A percentile compares a stretch with the other conserved stretches of the same genome.
Evolutionary conservation across 2,329 filamentous ascomycete species (phyloP).

Genomic region (Fusarium temperatum): DNA sequence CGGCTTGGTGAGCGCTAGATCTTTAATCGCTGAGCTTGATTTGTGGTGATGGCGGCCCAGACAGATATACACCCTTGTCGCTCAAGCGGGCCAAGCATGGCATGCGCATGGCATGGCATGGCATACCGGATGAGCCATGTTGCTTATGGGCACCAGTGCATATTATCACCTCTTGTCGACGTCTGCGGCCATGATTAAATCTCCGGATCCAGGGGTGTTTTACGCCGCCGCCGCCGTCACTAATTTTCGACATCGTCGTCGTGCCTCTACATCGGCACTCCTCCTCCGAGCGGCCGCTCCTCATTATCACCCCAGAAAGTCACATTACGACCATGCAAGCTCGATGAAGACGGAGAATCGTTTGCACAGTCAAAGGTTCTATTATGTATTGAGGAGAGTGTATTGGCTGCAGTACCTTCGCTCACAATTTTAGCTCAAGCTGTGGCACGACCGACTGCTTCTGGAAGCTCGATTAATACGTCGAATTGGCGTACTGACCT

Average conservation of each 20-base stretch:
- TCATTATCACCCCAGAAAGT: constrained; percentile 10
- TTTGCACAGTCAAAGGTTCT: constrained; percentile 16
- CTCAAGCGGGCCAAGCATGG: not conserved
- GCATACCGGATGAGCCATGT: constrained; percentile 10
- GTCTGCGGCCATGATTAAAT: constrained; percentile 25
- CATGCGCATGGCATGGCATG: not conserved
- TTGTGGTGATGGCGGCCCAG: constrained; percentile 2
- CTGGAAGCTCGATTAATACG: not conserved
- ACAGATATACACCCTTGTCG: constrained; percentile 17
- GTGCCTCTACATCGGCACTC: constrained; percentile 5
- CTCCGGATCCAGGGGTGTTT: constrained; percentile 17
- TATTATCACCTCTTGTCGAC: constrained; percentile 23
- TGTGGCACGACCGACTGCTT: constrained; percentile 29
- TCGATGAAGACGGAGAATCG: constrained; percentile 21
- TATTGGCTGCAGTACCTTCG: not conserved
- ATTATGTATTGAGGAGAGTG: not conserved
- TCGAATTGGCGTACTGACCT: not conserved
- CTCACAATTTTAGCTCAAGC: constrained; percentile 9
- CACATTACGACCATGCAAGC: constrained; percentile 25
- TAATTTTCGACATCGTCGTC: constrained; percentile 10
- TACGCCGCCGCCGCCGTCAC: not conserved
- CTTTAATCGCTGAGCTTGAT: constrained; percentile 7
- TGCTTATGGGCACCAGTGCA: not conserved
- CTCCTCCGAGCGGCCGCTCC: constrained; percentile 29
- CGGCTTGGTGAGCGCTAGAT: constrained; percentile 21